Base-by-base conservation (phyloP, 768 basidiomycete genomes). In the Lactarius pseudohatsudake region DNA sequence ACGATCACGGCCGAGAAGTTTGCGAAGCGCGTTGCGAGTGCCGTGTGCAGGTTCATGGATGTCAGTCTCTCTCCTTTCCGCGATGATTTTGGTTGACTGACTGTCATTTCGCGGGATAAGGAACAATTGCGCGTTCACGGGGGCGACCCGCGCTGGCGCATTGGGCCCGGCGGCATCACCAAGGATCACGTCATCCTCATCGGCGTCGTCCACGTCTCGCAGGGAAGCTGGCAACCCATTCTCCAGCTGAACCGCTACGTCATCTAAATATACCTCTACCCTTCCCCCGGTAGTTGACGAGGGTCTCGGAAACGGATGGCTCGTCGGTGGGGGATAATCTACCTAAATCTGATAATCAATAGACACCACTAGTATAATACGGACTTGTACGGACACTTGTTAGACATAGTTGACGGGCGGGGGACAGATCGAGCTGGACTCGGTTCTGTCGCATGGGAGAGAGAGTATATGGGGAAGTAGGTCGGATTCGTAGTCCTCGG, bases 141-240 rank as follows among this genome's bases (percentile, higher is more conserved):
- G 2, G 16, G 36, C 15, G 45, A 59, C 0, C 40, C 57, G 20
- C 58, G 45, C 18, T 67, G 66, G 66, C 47, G 50, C 2, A 10
- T 67, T 13, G 61, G 57, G 13, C 8, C 9, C 0, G 61, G 62
- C 8, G 50, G 41, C 4, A 59, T 67, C 47, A 55, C 57, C 15
- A 67, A 13, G 10, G 47, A 59, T 7, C 50, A 59, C 0, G 57
- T 67, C 13, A 53, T 53, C 4, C 26, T 67, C 5, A 36, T 67
- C 2, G 66, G 66, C 7, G 26, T 28, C 9, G 50, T 67, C 2
- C 66, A 67, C 3, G 66, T 67, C 57, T 64, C 66, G 1, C 66
- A 64, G 34, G 66, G 66, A 10, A 67, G 66, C 20, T 67, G 66
- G 66, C 66, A 67, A 4, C 66, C 66, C 16, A 67, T 67, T 4